These are phyloP conservation scores for Camillea tinctor DNA, from an alignment of 2,329 filamentous ascomycete species.

Conservation along the genomic window DNA sequence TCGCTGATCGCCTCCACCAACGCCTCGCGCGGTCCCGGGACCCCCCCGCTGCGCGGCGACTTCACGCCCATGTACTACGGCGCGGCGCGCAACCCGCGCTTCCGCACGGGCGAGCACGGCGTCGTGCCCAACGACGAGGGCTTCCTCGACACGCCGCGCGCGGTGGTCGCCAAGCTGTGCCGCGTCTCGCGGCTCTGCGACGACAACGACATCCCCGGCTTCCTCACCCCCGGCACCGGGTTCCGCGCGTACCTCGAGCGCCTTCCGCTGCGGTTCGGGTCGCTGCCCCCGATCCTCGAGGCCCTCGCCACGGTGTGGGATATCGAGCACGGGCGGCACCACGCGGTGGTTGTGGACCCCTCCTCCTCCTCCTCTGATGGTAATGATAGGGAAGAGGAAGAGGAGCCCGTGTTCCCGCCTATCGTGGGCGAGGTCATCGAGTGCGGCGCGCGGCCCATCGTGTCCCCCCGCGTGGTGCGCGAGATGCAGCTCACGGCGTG, in stretches of 20 bases:
- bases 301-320: slow-evolving; percentile 16
- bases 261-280: slow-evolving; percentile 20
- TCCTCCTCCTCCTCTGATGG: too few relatives aligned
- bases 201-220: slow-evolving; percentile 14
- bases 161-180: slow-evolving; percentile 15
- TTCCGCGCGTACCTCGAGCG: slow-evolving; percentile 29
- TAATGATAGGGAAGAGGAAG: too few relatives aligned
- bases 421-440: not conserved
- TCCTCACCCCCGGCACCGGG: slow-evolving; percentile 23
- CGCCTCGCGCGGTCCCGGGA: not conserved
- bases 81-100: slow-evolving; percentile 11
- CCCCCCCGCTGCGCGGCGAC: slow-evolving; percentile 5
- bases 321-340: slow-evolving; percentile 1
- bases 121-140: slow-evolving; percentile 21
- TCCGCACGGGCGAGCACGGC: slow-evolving; percentile 21
- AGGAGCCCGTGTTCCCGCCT: too few relatives aligned
- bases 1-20: slow-evolving; percentile 17
- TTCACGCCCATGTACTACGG: slow-evolving; percentile 25
- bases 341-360: not conserved
- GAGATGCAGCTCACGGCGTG: slow-evolving; percentile 13
- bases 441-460: not conserved
- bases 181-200: slow-evolving; percentile 13
- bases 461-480: not conserved
- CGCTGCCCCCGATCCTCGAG: slow-evolving; percentile 19
- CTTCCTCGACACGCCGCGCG: slow-evolving; percentile 13